Percentiles rank a stretch among this genome's conserved stretches.
phyloP scores from a whole-genome alignment of 106 monocot species.

The Alisma plantagoaquatica region DNA sequence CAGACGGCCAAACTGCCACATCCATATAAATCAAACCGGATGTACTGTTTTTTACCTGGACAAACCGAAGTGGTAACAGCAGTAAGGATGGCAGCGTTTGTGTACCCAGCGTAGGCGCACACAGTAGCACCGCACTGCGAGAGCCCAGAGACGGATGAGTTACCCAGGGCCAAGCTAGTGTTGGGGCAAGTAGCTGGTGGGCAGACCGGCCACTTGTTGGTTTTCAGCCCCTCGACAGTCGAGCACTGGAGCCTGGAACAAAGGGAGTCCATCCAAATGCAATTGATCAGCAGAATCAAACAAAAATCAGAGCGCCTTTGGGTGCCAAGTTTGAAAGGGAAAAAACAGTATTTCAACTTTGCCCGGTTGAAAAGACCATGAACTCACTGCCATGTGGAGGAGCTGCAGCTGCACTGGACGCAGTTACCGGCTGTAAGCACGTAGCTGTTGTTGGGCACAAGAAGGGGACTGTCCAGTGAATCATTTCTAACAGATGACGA shows the following conservation, averaged over 20 bases:
- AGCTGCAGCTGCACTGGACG: constrained; percentile 15
- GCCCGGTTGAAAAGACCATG: too few species aligned
- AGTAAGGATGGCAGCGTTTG: not conserved
- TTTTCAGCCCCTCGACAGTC: not conserved
- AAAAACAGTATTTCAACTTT: too few species aligned
- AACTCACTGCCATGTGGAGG: constrained; percentile 11
- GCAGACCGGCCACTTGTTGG: not conserved
- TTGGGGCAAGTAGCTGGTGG: not conserved
- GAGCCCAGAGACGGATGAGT: not conserved
- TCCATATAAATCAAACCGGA: too few species aligned
- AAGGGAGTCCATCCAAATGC: not conserved
- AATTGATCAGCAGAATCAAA: not conserved
- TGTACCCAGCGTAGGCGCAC: not conserved
- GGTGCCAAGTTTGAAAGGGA: not conserved
- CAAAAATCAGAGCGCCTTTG: not conserved
- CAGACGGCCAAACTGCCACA: too few species aligned
- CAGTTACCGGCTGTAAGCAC: constrained; percentile 17
- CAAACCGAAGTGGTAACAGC: not conserved
- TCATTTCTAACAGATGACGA: constrained; percentile 8
- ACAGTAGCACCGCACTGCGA: not conserved
- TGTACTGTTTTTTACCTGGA: too few species aligned
- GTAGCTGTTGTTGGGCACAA: constrained; percentile 15
- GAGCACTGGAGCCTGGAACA: not conserved
- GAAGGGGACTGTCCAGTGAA: constrained; percentile 5
- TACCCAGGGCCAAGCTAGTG: not conserved